phyloP scores from a whole-genome alignment of 225 moss, liverwort and hornwort genomes.

The Pseudoscleropodium purum region DNA sequence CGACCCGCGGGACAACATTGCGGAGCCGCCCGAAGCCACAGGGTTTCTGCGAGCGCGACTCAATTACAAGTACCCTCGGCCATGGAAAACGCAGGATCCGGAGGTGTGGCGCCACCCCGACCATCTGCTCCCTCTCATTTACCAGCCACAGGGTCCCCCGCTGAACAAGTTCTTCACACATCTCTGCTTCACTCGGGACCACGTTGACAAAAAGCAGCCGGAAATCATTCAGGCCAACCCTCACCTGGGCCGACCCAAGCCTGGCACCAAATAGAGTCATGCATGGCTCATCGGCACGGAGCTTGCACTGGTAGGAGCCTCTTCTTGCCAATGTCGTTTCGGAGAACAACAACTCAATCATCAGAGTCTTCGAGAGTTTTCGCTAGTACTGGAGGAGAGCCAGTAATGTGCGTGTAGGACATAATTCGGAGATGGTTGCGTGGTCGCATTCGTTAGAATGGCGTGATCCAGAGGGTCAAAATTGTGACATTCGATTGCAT shows the following conservation, averaged over 20 bases:
- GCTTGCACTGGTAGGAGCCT: not conserved
- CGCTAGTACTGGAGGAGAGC: not conserved
- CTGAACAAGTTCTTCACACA: not conserved
- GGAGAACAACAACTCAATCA: not conserved
- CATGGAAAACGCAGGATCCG: slow-evolving; percentile 13
- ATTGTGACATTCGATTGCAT: not conserved
- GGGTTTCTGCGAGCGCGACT: slow-evolving; percentile 1
- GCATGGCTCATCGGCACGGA: not conserved
- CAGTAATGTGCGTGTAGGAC: not conserved
- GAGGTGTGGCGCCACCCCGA: slow-evolving; percentile 5
- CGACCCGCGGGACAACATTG: not conserved
- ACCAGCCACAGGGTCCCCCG: not conserved
- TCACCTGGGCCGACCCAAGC: not conserved
- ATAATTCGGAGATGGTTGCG: not conserved
- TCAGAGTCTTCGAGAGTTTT: not conserved
- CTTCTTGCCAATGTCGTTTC: not conserved
- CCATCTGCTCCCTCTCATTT: not conserved
- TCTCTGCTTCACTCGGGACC: not conserved
- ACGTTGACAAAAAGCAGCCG: not conserved
- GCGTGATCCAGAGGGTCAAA: not conserved
- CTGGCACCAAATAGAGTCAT: not conserved
- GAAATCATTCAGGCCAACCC: not conserved
- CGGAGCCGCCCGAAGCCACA: not conserved
- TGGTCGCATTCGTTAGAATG: not conserved
- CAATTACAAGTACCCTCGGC: slow-evolving; percentile 10